A percentile compares a stretch with the other conserved stretches of the same genome.
Conservation (phyloP, 1,284 basidiomycete genomes). For the Entoloma clypeatum region DNA sequence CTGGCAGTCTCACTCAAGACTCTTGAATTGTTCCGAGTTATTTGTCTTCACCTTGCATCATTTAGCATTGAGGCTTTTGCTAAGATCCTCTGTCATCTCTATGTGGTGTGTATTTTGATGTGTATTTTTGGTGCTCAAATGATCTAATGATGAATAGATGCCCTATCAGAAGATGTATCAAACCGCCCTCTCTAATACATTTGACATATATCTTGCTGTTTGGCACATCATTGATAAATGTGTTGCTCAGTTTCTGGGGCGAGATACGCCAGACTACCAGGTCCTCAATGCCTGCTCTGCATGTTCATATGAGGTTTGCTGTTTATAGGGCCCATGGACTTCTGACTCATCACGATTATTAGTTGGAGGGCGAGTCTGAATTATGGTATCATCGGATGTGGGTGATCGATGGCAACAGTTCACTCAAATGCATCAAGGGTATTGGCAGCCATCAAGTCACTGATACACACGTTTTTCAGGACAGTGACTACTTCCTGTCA, state of each 20-base stretch:
- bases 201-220: slow-evolving; percentile 25
- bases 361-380: slow-evolving; percentile 23
- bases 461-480: slow-evolving; percentile 20
- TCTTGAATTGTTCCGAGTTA: too few species aligned
- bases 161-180: slow-evolving; percentile 22
- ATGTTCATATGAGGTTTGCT: slow-evolving; percentile 24
- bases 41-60: too few species aligned
- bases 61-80: too few species aligned
- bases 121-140: too few species aligned
- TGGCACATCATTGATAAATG: slow-evolving; percentile 13
- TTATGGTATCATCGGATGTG: slow-evolving; percentile 17
- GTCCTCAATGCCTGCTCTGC: slow-evolving; percentile 24
- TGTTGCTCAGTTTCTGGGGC: slow-evolving; percentile 18
- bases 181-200: slow-evolving; percentile 19
- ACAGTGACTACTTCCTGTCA: slow-evolving; percentile 23
- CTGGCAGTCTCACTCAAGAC: too few species aligned
- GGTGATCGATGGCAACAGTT: slow-evolving; percentile 27
- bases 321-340: background rate
- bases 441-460: slow-evolving; percentile 11
- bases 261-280: slow-evolving; percentile 19
- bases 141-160: too few species aligned
- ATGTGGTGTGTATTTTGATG: too few species aligned
- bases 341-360: background rate
- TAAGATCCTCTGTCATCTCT: too few species aligned
- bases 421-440: slow-evolving; percentile 21